A percentile compares a stretch with the other conserved stretches of the same genome.
These are phyloP conservation scores for Metroxylon sagu DNA, from an alignment of 176 grass and related monocot genomes.

Conservation along the genomic window DNA sequence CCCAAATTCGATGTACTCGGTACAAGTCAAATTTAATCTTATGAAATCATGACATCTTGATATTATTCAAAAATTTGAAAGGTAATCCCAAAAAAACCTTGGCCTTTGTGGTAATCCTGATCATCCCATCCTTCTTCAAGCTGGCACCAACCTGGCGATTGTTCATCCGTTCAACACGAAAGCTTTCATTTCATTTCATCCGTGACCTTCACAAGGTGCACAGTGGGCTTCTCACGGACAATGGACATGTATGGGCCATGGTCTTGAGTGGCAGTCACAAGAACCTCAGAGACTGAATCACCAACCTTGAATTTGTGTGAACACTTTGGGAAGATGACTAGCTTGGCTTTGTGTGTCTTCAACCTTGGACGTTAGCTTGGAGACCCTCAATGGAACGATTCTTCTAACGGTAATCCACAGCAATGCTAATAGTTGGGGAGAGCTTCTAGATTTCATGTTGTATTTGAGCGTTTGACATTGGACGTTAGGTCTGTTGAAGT, in stretches of 20 bases:
- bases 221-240: conserved; percentile 38
- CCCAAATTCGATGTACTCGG: conserved; percentile 30
- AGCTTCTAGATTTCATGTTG: too few relatives aligned
- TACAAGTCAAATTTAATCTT: too few relatives aligned
- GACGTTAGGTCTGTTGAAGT: conserved; percentile 63
- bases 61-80: too few relatives aligned
- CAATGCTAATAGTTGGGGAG: conserved; percentile 66
- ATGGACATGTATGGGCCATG: conserved; percentile 74
- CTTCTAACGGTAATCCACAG: conserved; percentile 72
- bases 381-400: conserved; percentile 65
- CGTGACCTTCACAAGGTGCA: too few relatives aligned
- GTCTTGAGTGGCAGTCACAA: conserved; percentile 74
- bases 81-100: too few relatives aligned
- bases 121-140: too few relatives aligned
- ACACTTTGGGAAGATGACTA: conserved; percentile 76
- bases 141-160: too few relatives aligned
- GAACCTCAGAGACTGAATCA: conserved; percentile 75
- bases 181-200: conserved; percentile 84
- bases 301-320: conserved; percentile 80
- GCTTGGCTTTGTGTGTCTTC: conserved; percentile 75
- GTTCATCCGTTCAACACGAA: conserved; percentile 72
- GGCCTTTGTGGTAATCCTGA: too few relatives aligned
- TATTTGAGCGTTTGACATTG: conserved; percentile 73
- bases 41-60: too few relatives aligned
- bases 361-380: conserved; percentile 63